These are phyloP conservation scores for Gnetum montanum DNA, from an alignment of 75 land plant genomes.

Conservation along the genomic window DNA sequence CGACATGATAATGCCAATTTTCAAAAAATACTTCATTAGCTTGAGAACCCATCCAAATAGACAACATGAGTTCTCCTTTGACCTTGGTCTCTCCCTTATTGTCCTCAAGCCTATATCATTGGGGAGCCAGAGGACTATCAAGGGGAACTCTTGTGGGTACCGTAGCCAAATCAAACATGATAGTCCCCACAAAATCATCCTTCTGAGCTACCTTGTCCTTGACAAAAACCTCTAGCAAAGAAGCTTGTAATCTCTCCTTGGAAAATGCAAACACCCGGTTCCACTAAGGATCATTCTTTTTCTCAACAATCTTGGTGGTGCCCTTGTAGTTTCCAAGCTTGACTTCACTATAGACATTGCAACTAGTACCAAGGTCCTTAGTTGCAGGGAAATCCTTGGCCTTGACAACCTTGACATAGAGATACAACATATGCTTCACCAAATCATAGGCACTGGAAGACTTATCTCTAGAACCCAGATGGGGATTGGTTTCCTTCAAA, in stretches of 20 bases:
- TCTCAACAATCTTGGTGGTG: slow-evolving; percentile 47
- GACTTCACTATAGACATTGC: slow-evolving; percentile 67
- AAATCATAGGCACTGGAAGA: slow-evolving; percentile 58
- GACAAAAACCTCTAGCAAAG: slow-evolving; percentile 49
- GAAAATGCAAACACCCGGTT: slow-evolving; percentile 84
- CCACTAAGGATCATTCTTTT: slow-evolving; percentile 67
- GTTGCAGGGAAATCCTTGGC: slow-evolving; percentile 51
- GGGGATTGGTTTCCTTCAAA: slow-evolving; percentile 58
- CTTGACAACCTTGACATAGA: slow-evolving; percentile 73
- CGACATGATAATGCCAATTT: slow-evolving; percentile 86
- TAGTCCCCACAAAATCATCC: slow-evolving; percentile 68
- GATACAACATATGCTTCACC: slow-evolving; percentile 75
- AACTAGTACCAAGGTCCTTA: slow-evolving; percentile 22
- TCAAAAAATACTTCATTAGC: slow-evolving; percentile 90
- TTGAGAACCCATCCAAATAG: slow-evolving; percentile 88
- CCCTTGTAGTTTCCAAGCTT: slow-evolving; percentile 66
- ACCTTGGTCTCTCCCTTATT: slow-evolving; percentile 44
- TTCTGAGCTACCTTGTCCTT: slow-evolving; percentile 56
- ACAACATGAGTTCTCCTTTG: slow-evolving; percentile 70
- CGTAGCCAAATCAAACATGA: slow-evolving; percentile 63
- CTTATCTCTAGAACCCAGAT: slow-evolving; percentile 32
- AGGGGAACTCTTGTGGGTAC: slow-evolving; percentile 82
- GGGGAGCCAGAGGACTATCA: slow-evolving; percentile 88
- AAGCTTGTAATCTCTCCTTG: slow-evolving; percentile 56
- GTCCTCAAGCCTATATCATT: slow-evolving; percentile 85